Evolutionary conservation across 495 filamentous ascomycete genomes (phyloP).

Genomic region (Xylaria flabelliformis): DNA sequence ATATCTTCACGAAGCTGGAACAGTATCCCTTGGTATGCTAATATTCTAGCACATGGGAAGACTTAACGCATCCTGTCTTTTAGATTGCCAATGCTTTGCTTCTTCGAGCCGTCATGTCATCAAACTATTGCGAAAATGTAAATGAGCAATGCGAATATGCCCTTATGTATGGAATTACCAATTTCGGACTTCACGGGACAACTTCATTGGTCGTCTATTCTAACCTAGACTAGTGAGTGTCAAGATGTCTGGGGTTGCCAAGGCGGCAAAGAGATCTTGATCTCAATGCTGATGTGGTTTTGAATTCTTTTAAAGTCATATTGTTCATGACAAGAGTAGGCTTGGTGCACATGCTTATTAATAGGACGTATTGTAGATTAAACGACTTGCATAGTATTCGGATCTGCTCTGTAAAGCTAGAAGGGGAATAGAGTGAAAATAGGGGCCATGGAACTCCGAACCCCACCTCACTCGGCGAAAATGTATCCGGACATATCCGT

Average conservation of each 20-base stretch:
- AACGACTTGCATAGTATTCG: not conserved
- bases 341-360: not conserved
- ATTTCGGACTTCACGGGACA: conserved; percentile 7
- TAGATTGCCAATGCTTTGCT: not conserved
- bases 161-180: conserved; percentile 19
- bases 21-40: not conserved
- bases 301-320: not conserved
- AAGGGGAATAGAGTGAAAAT: not conserved
- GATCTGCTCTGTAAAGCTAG: not conserved
- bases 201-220: not conserved
- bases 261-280: not conserved
- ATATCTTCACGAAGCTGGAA: not conserved
- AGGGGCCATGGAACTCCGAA: not conserved
- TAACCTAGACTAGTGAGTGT: not conserved
- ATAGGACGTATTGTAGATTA: not conserved
- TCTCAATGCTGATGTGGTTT: not conserved
- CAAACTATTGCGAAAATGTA: conserved; percentile 14
- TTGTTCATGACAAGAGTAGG: not conserved
- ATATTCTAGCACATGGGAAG: conserved; percentile 12
- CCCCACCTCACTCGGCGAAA: not conserved
- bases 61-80: not conserved
- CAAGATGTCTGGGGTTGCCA: not conserved
- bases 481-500: not conserved
- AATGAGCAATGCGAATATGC: not conserved
- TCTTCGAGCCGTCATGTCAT: not conserved